Percentiles rank a stretch among this genome's conserved stretches.
Conservation (phyloP, 2,329 filamentous ascomycete species). For the Elsinoe perseae region DNA sequence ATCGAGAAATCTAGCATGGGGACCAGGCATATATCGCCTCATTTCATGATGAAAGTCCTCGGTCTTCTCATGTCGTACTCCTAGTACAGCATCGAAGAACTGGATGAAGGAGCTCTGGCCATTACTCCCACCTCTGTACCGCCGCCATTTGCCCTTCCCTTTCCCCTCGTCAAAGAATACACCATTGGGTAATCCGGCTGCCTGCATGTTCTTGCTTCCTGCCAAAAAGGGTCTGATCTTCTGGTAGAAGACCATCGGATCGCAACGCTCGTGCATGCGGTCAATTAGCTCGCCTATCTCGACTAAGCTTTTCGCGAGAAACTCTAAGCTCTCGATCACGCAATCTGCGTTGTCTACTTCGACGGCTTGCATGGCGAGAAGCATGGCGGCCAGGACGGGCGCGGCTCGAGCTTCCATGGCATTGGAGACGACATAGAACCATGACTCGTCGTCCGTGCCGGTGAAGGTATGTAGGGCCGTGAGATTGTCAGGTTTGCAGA, state of each 20-base stretch:
- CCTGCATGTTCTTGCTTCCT: constrained; percentile 48
- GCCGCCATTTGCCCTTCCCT: constrained; percentile 42
- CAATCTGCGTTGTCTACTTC: constrained; percentile 31
- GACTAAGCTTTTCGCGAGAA: constrained; percentile 36
- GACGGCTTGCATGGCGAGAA: constrained; percentile 42
- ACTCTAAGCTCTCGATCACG: constrained; percentile 34
- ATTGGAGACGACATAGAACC: constrained; percentile 45
- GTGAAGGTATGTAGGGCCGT: not conserved
- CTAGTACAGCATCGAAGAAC: constrained; percentile 47
- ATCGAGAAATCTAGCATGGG: constrained; percentile 45
- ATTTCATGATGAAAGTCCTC: constrained; percentile 45
- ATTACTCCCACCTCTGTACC: constrained; percentile 48
- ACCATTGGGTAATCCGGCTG: constrained; percentile 43
- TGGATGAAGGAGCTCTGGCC: constrained; percentile 49
- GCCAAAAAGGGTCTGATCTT: constrained; percentile 45
- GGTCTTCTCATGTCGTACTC: constrained; percentile 37
- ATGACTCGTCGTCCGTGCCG: constrained; percentile 14
- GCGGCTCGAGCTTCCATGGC: constrained; percentile 47
- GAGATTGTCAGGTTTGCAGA: constrained; percentile 12
- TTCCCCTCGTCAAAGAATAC: constrained; percentile 47
- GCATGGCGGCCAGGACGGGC: constrained; percentile 38
- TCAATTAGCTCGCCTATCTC: constrained; percentile 38
- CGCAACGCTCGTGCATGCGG: constrained; percentile 45
- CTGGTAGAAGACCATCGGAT: constrained; percentile 45
- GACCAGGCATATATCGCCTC: constrained; percentile 48